Conservation (phyloP, 2,329 filamentous ascomycete genomes). For the Trematosphaeria pertusa region DNA sequence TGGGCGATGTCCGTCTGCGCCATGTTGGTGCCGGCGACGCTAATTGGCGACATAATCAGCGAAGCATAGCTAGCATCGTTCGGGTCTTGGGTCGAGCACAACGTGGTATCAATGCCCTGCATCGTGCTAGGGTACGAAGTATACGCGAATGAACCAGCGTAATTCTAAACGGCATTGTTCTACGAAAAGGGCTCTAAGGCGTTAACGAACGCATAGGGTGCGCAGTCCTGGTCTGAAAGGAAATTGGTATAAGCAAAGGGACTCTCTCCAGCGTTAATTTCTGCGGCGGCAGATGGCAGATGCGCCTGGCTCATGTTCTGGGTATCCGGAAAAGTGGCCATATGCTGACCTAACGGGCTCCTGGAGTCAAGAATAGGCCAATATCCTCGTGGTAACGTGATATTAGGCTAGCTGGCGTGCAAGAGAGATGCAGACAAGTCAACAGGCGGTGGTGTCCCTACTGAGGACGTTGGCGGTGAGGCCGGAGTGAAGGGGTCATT, state of each 20-base stretch:
- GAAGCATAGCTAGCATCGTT: slow-evolving; percentile 30
- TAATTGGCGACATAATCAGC: slow-evolving; percentile 43
- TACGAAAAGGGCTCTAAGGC: slow-evolving; percentile 29
- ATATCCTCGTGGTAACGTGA: too few relatives aligned
- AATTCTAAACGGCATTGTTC: slow-evolving; percentile 23
- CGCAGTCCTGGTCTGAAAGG: slow-evolving; percentile 45
- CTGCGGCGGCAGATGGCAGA: slow-evolving; percentile 34
- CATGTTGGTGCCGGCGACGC: slow-evolving; percentile 34
- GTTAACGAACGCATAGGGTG: slow-evolving; percentile 34
- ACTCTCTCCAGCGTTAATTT: slow-evolving; percentile 41
- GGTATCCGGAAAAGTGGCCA: slow-evolving; percentile 38
- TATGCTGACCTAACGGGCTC: too few relatives aligned
- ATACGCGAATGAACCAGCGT: too few relatives aligned
- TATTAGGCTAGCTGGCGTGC: too few relatives aligned
- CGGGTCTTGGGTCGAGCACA: too few relatives aligned
- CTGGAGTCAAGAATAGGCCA: too few relatives aligned
- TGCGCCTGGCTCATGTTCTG: slow-evolving; percentile 45
- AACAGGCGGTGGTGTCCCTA: too few relatives aligned
- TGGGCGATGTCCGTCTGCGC: slow-evolving; percentile 32
- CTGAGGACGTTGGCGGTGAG: too few relatives aligned
- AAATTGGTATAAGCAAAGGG: slow-evolving; percentile 47
- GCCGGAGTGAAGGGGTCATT: too few relatives aligned
- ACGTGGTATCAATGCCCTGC: too few relatives aligned
- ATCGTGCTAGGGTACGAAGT: too few relatives aligned
- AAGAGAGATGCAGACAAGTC: too few relatives aligned